Evolutionary conservation across 1,284 basidiomycete genomes (phyloP), one percentile per base, ranked within the genome.

Genomic region (Cutaneotrichosporon sp.): DNA sequence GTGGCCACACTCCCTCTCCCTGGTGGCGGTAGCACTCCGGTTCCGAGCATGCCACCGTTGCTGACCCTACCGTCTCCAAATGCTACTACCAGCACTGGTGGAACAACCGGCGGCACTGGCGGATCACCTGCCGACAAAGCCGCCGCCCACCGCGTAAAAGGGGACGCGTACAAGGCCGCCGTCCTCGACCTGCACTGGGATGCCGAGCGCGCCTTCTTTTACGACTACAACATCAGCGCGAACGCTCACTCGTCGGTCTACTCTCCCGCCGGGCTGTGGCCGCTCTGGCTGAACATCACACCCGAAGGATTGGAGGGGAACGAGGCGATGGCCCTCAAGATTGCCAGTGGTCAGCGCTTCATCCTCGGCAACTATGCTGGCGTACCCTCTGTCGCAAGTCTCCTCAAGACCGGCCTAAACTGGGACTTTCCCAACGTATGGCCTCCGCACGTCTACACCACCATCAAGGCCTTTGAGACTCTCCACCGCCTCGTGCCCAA

Each of bases 151-250:
- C 82, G 80, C n/a, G 71, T 81, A 47, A 83, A 84, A 13, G 90
- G 92, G 0, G 75, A 82, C 0, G 80, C 81, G 5, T 82, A 92
- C 52, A 85, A 85, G 62, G 83, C 79, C 2, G 92, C 88, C 0
- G 86, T 97, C 64, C 81, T 95, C 50, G 94, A 97, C 75, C 84
- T 97, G 14, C 84, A 88, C 78, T 97, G 93, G 93, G 90, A 96
- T 74, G 69, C 86, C 0, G 80, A 81, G 4, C 91, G 90, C 82
- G 83, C 92, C 32, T 91, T 88, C 5, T 96, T 94, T 82, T 95
- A 95, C 76, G 76, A 78, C 67, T 76, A 74, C 69, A 91, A 91
- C 78, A 78, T 87, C 53, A 88, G 86, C 4, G 84, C 86, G 4
- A 87, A 88, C 65, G 74, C 84, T 10, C 86, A 88, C 62, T 88